Conservation (phyloP, 192 early-diverging fungal species). For the Podila horticola region DNA sequence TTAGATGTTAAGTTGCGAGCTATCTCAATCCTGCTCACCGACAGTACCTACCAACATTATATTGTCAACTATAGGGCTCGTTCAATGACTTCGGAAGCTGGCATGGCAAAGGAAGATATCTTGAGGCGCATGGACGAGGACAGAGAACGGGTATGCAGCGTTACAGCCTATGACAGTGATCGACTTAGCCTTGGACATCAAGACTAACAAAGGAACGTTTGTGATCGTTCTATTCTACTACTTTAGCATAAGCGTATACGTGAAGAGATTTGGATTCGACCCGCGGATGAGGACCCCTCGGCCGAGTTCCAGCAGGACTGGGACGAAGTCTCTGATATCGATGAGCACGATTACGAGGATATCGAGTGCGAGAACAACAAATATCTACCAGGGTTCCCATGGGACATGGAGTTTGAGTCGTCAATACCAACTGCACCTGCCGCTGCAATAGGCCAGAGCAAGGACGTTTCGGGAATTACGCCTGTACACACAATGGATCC, state of each 20-base stretch:
- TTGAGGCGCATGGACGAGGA: conserved; percentile 68
- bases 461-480: not conserved
- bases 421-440: conserved; percentile 22
- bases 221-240: not conserved
- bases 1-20: no score
- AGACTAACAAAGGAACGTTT: no score
- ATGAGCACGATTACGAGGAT: conserved; percentile 59
- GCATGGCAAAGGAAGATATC: conserved; percentile 62
- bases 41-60: not conserved
- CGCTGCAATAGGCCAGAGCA: conserved; percentile 3
- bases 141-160: conserved; percentile 55
- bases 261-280: conserved; percentile 66
- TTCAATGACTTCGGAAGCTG: conserved; percentile 17
- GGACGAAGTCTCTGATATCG: conserved; percentile 55
- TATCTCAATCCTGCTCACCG: no score
- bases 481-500: not conserved
- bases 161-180: not conserved
- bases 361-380: conserved; percentile 51
- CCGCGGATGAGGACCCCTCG: conserved; percentile 52
- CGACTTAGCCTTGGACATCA: not conserved
- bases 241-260: conserved; percentile 62
- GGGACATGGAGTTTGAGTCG: conserved; percentile 41
- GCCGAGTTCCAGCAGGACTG: conserved; percentile 60
- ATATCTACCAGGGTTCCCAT: conserved; percentile 43
- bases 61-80: conserved; percentile 7